These are phyloP conservation scores for Parastagonospora avenae DNA, from an alignment of 2,329 filamentous ascomycete genomes.

Conservation along the genomic window DNA sequence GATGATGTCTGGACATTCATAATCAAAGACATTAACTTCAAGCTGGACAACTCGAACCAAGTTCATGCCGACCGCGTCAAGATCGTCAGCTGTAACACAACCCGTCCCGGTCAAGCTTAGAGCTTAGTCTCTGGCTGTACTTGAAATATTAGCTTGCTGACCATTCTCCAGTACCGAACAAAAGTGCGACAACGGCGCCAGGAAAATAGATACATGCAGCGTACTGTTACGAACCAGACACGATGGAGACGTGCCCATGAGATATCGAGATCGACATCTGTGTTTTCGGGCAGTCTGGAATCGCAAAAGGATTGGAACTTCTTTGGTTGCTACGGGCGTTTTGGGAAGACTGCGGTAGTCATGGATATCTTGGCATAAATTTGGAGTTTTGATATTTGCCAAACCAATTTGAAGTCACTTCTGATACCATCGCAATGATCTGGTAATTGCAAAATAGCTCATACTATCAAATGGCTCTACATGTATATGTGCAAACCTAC, in stretches of 20 bases:
- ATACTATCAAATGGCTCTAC: neutral
- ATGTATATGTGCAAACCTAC: no score
- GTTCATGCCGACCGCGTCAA: slow-evolving; percentile 91
- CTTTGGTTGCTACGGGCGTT: slow-evolving; percentile 19
- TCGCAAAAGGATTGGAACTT: neutral
- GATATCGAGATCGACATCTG: neutral
- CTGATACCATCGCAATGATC: neutral
- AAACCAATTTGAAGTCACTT: neutral
- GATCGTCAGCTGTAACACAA: slow-evolving; percentile 97
- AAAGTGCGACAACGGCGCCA: no score
- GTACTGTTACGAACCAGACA: no score
- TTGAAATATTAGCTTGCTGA: neutral
- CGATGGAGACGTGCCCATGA: neutral
- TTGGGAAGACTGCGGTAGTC: slow-evolving; percentile 11
- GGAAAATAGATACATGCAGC: no score
- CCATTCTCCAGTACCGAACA: no score
- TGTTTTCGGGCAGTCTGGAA: neutral
- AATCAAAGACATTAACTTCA: slow-evolving; percentile 98
- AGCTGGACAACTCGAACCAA: slow-evolving; percentile 81
- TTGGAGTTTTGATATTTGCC: slow-evolving; percentile 15
- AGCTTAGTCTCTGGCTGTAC: slow-evolving; percentile 12
- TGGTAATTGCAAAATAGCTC: neutral
- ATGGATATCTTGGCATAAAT: slow-evolving; percentile 26
- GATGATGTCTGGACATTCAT: slow-evolving; percentile 99
- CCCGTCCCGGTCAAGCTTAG: slow-evolving; percentile 68